Conservation (phyloP, 2,329 filamentous ascomycete species). For the Fusarium musae region DNA sequence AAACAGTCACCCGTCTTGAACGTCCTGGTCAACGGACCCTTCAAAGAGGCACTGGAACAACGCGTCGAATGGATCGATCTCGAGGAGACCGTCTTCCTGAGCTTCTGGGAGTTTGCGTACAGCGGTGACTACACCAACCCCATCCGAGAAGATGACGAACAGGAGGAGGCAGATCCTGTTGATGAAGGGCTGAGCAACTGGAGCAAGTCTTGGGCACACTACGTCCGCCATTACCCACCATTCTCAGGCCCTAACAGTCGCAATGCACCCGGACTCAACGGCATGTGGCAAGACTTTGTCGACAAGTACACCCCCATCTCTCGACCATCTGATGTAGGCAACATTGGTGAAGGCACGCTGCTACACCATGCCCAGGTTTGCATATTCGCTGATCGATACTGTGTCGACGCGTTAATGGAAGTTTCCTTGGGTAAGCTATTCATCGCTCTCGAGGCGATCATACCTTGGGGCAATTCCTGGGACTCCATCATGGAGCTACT, state of each 20-base stretch:
- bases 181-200: background rate
- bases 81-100: background rate
- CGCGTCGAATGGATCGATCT: background rate
- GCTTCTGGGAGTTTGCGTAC: background rate
- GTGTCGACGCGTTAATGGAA: background rate
- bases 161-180: background rate
- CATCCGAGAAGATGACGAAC: background rate
- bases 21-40: background rate
- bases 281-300: background rate
- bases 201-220: background rate
- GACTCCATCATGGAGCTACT: background rate
- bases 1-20: background rate
- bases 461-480: background rate
- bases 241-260: fast-evolving
- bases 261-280: background rate
- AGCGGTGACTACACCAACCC: background rate
- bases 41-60: background rate
- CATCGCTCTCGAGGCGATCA: fast-evolving
- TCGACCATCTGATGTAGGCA: background rate
- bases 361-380: background rate
- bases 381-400: background rate
- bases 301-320: background rate
- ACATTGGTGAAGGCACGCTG: background rate
- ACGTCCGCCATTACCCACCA: background rate
- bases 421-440: background rate